Conservation (phyloP, 164 flowering plant genomes). For the Stephania japonica region DNA sequence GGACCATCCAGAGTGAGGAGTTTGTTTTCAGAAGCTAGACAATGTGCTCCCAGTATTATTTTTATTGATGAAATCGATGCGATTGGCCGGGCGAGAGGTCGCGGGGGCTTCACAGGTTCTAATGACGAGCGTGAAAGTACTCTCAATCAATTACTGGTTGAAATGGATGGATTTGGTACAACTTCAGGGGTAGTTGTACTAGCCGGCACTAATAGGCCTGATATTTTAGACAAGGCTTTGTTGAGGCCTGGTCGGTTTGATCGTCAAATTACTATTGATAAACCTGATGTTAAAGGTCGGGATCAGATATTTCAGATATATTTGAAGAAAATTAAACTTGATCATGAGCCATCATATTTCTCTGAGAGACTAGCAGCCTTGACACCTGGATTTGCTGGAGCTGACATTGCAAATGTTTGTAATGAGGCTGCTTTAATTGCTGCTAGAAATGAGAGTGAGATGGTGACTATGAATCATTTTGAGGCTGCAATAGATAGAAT, state of each 20-base stretch:
- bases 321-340: slow-evolving; percentile 65
- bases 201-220: slow-evolving; percentile 91
- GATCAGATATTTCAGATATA: slow-evolving; percentile 72
- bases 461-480: slow-evolving; percentile 67
- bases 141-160: slow-evolving; percentile 84
- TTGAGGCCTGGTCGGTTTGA: slow-evolving; percentile 94
- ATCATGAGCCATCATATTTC: slow-evolving; percentile 58
- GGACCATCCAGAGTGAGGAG: slow-evolving; percentile 88
- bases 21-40: slow-evolving; percentile 84
- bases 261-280: slow-evolving; percentile 75
- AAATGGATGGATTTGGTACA: slow-evolving; percentile 96
- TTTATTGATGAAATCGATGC: slow-evolving; percentile 97
- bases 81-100: slow-evolving; percentile 88
- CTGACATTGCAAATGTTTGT: slow-evolving; percentile 89
- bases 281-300: slow-evolving; percentile 83
- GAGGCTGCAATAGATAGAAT: slow-evolving; percentile 83
- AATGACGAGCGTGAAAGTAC: slow-evolving; percentile 93
- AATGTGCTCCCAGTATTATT: slow-evolving; percentile 80
- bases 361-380: slow-evolving; percentile 86
- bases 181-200: slow-evolving; percentile 86
- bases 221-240: slow-evolving; percentile 79
- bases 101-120: slow-evolving; percentile 65
- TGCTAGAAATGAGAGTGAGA: slow-evolving; percentile 52
- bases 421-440: slow-evolving; percentile 93
- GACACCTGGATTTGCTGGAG: slow-evolving; percentile 95